phyloP scores from a whole-genome alignment of 768 basidiomycete species.

The Hemileccinum rubropunctum region DNA sequence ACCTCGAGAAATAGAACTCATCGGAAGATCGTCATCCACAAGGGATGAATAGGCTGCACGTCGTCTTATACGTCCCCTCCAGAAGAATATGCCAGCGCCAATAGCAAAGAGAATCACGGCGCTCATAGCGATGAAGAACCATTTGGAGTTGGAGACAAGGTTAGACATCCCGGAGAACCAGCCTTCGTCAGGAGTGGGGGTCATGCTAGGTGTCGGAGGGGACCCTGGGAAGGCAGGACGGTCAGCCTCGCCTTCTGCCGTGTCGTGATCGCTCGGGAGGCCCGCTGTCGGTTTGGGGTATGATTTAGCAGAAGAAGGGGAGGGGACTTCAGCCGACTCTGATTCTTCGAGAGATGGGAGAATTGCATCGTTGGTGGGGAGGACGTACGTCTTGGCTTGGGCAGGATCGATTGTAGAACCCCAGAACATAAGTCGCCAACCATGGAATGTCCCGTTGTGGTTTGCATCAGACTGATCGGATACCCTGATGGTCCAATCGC shows the following conservation, averaged over 20 bases:
- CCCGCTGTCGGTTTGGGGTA: slow-evolving; percentile 83
- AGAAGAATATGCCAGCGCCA: slow-evolving; percentile 73
- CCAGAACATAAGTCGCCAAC: slow-evolving; percentile 93
- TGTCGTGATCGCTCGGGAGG: slow-evolving; percentile 84
- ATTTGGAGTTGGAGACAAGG: slow-evolving; percentile 73
- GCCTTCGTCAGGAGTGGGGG: slow-evolving; percentile 71
- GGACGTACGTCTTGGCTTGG: slow-evolving; percentile 58
- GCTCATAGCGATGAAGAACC: slow-evolving; percentile 89
- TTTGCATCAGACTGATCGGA: slow-evolving; percentile 68
- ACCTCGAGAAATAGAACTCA: slow-evolving; percentile 61
- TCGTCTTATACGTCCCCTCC: slow-evolving; percentile 53
- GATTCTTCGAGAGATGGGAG: slow-evolving; percentile 47
- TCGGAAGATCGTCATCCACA: slow-evolving; percentile 67
- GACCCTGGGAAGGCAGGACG: slow-evolving; percentile 63
- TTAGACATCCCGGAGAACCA: slow-evolving; percentile 81
- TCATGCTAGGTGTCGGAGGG: slow-evolving; percentile 38
- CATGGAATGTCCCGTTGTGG: slow-evolving; percentile 69
- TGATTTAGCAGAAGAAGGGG: slow-evolving; percentile 51
- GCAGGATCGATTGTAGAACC: slow-evolving; percentile 78
- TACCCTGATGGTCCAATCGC: slow-evolving; percentile 87
- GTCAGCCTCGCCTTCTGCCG: slow-evolving; percentile 74
- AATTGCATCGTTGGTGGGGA: slow-evolving; percentile 50
- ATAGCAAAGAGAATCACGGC: slow-evolving; percentile 73
- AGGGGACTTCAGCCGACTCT: slow-evolving; percentile 38
- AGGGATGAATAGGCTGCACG: slow-evolving; percentile 55